Conservation (phyloP, 192 early-diverging fungal genomes). For the Helicostylum pulchrum region DNA sequence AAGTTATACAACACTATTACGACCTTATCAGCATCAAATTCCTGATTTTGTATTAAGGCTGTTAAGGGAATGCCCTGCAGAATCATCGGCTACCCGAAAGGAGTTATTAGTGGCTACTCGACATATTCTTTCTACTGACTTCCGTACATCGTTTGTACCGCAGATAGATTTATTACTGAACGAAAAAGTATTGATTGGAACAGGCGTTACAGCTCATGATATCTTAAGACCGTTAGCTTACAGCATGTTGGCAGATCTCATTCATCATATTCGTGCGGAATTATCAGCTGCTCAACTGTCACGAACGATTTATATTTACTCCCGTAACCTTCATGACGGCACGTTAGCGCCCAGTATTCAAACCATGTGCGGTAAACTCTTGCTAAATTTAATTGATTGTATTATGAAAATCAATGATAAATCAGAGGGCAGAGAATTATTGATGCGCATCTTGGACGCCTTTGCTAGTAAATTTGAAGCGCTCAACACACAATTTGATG, state of each 20-base stretch:
- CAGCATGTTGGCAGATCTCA: conserved; percentile 92
- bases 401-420: conserved; percentile 69
- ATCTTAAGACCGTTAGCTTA: conserved; percentile 89
- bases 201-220: conserved; percentile 89
- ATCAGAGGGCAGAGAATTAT: conserved; percentile 60
- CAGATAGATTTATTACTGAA: conserved; percentile 90
- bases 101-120: conserved; percentile 93
- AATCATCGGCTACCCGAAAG: conserved; percentile 89
- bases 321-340: conserved; percentile 88
- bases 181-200: conserved; percentile 91
- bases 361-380: conserved; percentile 93
- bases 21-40: conserved; percentile 76
- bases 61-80: conserved; percentile 90
- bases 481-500: conserved; percentile 60
- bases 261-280: conserved; percentile 90
- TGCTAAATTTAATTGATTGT: conserved; percentile 88
- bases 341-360: conserved; percentile 89
- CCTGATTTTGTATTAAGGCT: conserved; percentile 86
- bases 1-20: conserved; percentile 66
- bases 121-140: conserved; percentile 92
- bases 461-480: conserved; percentile 76
- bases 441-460: conserved; percentile 84
- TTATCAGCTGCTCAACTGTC: conserved; percentile 78
- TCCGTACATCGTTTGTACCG: conserved; percentile 84
- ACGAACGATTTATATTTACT: conserved; percentile 85